Conservation (phyloP, 1,284 basidiomycete species). For the Mycena sp. region DNA sequence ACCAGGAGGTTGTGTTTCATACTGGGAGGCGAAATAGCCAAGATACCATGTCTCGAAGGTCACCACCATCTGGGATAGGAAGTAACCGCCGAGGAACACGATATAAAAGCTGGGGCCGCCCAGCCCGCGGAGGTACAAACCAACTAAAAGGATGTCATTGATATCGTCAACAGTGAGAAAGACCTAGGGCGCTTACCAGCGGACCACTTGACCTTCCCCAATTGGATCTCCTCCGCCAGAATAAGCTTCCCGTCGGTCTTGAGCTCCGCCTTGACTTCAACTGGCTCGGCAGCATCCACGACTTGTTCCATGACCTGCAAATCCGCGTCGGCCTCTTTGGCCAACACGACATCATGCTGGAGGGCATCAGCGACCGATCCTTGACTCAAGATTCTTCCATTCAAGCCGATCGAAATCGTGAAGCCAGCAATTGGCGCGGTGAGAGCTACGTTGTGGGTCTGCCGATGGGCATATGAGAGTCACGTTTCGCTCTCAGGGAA, state of each 20-base stretch:
- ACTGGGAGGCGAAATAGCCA: constrained; percentile 67
- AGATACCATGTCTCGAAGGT: constrained; percentile 65
- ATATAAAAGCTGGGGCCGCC: constrained; percentile 35
- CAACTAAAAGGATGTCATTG: constrained; percentile 44
- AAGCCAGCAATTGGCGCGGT: constrained; percentile 70
- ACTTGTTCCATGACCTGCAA: constrained; percentile 50
- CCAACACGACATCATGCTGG: constrained; percentile 49
- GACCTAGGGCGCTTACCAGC: constrained; percentile 51
- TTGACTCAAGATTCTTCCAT: constrained; percentile 60
- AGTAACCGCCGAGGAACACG: constrained; percentile 38
- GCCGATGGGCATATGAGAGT: constrained; percentile 36
- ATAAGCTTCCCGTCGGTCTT: constrained; percentile 61
- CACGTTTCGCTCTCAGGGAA: not conserved
- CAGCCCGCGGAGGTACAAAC: constrained; percentile 37
- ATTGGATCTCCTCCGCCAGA: constrained; percentile 71
- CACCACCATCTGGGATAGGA: constrained; percentile 42
- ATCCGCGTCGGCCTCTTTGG: constrained; percentile 51
- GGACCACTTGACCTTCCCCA: constrained; percentile 63
- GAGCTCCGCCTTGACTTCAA: constrained; percentile 6
- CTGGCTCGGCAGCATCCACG: constrained; percentile 42
- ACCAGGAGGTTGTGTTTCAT: constrained; percentile 48
- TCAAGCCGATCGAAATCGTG: constrained; percentile 64
- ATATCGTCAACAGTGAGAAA: not conserved
- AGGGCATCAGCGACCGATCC: constrained; percentile 58
- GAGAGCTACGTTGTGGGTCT: constrained; percentile 81